A percentile compares a stretch with the other conserved stretches of the same genome.
Conservation (phyloP, 2,329 filamentous ascomycete genomes). For the Penicillium sp. region DNA sequence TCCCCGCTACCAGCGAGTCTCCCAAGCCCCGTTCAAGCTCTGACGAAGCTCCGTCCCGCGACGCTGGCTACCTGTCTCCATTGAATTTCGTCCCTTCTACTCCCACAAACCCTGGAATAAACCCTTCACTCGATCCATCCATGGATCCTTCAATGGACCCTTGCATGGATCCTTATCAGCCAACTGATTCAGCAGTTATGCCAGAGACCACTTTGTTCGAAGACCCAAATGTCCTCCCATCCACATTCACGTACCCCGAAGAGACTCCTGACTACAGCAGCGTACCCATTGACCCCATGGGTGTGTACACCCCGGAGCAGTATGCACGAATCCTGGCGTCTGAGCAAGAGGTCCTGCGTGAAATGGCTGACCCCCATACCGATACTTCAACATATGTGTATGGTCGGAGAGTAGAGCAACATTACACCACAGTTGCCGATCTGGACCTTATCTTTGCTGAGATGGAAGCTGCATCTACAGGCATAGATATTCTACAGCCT, state of each 20-base stretch:
- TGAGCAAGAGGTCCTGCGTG: not conserved
- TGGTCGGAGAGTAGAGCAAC: not conserved
- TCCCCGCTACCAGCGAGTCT: not conserved
- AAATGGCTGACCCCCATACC: not conserved
- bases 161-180: not conserved
- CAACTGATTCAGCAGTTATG: not conserved
- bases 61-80: not conserved
- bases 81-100: not conserved
- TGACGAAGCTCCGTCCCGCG: not conserved
- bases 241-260: not conserved
- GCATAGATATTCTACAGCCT: not conserved
- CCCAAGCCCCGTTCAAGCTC: not conserved
- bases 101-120: not conserved
- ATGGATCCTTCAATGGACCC: not conserved
- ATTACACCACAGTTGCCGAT: not conserved
- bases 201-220: not conserved
- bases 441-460: not conserved
- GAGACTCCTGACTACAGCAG: not conserved
- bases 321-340: not conserved
- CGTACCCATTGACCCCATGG: not conserved
- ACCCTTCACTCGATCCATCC: not conserved
- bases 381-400: not conserved
- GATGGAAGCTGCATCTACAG: not conserved
- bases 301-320: not conserved
- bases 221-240: not conserved